Evolutionary conservation across 306 rosid genomes (phyloP).

Genomic region (Morella rubra): DNA sequence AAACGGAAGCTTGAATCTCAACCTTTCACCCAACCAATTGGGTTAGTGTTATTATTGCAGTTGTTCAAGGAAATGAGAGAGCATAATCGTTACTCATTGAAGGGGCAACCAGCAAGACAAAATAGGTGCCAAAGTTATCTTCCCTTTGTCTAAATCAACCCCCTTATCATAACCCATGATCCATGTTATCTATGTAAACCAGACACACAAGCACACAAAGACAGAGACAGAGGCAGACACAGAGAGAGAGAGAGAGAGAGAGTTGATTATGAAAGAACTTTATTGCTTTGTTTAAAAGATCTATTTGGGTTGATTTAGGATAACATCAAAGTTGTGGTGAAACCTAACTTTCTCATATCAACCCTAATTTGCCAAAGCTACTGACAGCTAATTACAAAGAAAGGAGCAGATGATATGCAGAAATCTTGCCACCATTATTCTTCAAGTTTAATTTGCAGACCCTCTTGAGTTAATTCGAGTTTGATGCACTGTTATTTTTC

Average conservation of each 20-base stretch:
- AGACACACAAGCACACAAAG: background rate
- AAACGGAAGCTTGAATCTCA: background rate
- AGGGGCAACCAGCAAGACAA: constrained; percentile 2
- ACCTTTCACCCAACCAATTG: background rate
- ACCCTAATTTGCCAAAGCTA: too few relatives aligned
- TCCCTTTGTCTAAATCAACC: background rate
- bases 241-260: background rate
- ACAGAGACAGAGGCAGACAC: too few relatives aligned
- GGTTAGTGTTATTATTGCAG: background rate
- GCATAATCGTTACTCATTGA: background rate
- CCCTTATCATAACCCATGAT: background rate
- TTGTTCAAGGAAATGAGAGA: background rate
- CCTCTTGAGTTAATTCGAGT: too few relatives aligned
- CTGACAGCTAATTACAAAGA: too few relatives aligned
- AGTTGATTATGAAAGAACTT: constrained; percentile 1
- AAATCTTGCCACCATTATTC: too few relatives aligned
- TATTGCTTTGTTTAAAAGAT: constrained; percentile 20
- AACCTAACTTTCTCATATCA: too few relatives aligned
- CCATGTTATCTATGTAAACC: background rate
- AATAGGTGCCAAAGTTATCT: background rate
- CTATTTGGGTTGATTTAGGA: too few relatives aligned
- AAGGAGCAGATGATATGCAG: too few relatives aligned
- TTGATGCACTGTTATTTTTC: too few relatives aligned
- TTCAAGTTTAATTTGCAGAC: too few relatives aligned
- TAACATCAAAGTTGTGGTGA: too few relatives aligned